Percentiles rank a stretch among this genome's conserved stretches.
phyloP scores from a whole-genome alignment of 768 basidiomycete species.

The Kwoniella shandongensis region DNA sequence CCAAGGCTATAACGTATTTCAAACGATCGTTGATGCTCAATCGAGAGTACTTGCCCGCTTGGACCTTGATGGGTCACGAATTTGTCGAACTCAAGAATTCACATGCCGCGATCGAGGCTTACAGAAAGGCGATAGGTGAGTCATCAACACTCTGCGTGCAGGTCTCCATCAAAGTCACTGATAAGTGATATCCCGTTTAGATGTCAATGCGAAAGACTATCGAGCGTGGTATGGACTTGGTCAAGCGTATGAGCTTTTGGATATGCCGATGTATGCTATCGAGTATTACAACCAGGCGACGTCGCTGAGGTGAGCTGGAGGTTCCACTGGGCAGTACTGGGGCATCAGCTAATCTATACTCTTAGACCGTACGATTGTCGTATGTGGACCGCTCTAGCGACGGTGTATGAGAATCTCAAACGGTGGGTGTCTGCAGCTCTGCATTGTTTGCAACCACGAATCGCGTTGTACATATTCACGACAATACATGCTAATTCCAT shows the following conservation, averaged over 20 bases:
- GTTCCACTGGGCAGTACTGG: background rate
- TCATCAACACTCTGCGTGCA: slow-evolving; percentile 4
- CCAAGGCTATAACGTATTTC: slow-evolving; percentile 94
- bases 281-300: slow-evolving; percentile 97
- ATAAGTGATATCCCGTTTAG: slow-evolving; percentile 55
- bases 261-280: slow-evolving; percentile 94
- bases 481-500: background rate
- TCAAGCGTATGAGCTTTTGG: slow-evolving; percentile 93
- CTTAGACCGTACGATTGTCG: slow-evolving; percentile 89
- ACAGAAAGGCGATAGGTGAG: slow-evolving; percentile 89
- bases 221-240: slow-evolving; percentile 98
- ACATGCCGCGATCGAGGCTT: slow-evolving; percentile 97
- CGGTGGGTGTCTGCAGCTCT: slow-evolving; percentile 62
- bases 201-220: slow-evolving; percentile 95
- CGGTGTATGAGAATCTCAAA: slow-evolving; percentile 89
- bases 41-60: slow-evolving; percentile 89
- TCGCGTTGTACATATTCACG: too few species aligned
- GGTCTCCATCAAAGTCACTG: background rate
- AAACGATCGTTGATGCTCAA: slow-evolving; percentile 91
- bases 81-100: slow-evolving; percentile 99
- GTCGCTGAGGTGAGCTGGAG: slow-evolving; percentile 67
- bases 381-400: slow-evolving; percentile 91
- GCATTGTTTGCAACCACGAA: too few species aligned
- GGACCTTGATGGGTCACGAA: slow-evolving; percentile 99
- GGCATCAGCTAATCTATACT: slow-evolving; percentile 13